Base-by-base conservation (phyloP, 2,329 filamentous ascomycete genomes). In the Calonectria henricotiae region DNA sequence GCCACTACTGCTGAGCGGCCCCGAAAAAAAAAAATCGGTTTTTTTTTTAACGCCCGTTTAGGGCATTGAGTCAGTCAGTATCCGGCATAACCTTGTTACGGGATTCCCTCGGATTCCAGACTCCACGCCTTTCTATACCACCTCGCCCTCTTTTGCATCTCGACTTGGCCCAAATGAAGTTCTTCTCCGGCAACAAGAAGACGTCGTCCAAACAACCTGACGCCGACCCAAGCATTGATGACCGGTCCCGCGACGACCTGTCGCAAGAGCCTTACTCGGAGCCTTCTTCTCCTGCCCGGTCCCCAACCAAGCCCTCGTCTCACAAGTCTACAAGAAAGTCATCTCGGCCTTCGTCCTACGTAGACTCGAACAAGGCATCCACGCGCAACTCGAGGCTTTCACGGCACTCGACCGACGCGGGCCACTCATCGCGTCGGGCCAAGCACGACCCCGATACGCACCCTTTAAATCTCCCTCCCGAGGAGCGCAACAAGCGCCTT, bases 401-500 rank as follows among this genome's bases (percentile, higher is more conserved):
- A 67, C 85, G 87, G 71, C 84, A 87, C 71, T 82, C 86, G 43
- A 86, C 85, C 69, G 87, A 89, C 69, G 82, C 85, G 27, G 82
- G 82, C 63, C 73, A 73, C 35, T 85, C 83, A 55, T 83, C 81
- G 39, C 85, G 88, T 67, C 85, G 88, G 73, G 84, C 83, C 76
- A 90, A 89, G 80, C 83, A 86, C 79, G 91, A 94, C 80, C 87
- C 87, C 73, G 89, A 96, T 80, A 92, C 91, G 3, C 95, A 98
- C 82, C 96, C 96, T 44, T 89, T 98, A 63, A 98, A 98, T 79
- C 90, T 97, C 25, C 94, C 93, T 2, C 95, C 95, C 55, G 95
- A 98, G 85, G 92, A 98, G 87, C 89, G 94, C 79, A 93, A 93
- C 78, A 93, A 93, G 82, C 91, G 94, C 72, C 84, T 93, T 68